Evolutionary conservation across 345 rosid genomes (phyloP), one percentile per base, ranked within the genome.

Genomic region (Nephelium lappaceum): DNA sequence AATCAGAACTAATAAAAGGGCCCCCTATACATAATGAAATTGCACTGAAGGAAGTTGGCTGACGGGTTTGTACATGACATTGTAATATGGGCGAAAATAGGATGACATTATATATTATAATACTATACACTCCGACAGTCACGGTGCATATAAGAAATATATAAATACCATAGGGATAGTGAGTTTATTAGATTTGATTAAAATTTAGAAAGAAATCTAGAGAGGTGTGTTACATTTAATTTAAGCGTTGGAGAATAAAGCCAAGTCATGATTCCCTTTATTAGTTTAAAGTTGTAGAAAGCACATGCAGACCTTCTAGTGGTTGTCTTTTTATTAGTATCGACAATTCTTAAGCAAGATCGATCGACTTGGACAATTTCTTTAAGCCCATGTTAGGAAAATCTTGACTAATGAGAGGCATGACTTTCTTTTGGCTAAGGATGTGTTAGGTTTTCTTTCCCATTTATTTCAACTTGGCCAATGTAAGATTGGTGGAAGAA

Each of bases 301-400:
- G 84, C 91, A 84, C 81, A 82, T 83, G 91, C 85, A 55, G 58
- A 11, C 87, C 83, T 76, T 73, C 74, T 79, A 82, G 81, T 51
- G 57, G 47, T n/a, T 69, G 84, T 79, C 83, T 62, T 73, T 79
- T 76, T 55, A 45, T 53, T 24, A 71, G 45, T n/a, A n/a, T 73
- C 82, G 76, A 68, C 61, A 60, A 74, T 73, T 73, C 39, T 19
- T 23, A 55, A 53, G 65, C 53, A 76, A 51, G 41, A 67, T 75
- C 71, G 53, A 67, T 64, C 63, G 47, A 65, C 21, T 47, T 27
- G 47, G 36, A 15, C 19, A 9, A 47, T 15, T 65, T 24, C 15
- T 75, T 51, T 76, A 39, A 65, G 38, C 11, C 0, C 41, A 14
- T 53, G 51, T 76, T 67, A 53, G 65, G 65, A 67, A 67, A 73